phyloP scores from a whole-genome alignment of 768 basidiomycete genomes.

The Leccinum rimulosum region DNA sequence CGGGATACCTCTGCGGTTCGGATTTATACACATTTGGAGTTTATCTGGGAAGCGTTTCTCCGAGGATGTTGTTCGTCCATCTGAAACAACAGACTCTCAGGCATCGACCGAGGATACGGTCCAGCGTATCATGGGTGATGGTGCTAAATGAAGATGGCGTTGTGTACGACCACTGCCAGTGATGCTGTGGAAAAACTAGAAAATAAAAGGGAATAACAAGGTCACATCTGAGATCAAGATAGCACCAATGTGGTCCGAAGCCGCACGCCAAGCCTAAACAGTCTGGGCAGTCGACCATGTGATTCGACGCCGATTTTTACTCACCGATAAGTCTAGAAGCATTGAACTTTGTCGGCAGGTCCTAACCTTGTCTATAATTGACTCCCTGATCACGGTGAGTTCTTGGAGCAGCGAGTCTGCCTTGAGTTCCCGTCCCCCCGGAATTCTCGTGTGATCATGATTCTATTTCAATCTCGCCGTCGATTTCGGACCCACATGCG shows the following conservation, averaged over 20 bases:
- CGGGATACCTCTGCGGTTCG: background rate
- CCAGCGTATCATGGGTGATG: background rate
- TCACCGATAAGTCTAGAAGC: slow-evolving; percentile 6
- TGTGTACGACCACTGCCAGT: background rate
- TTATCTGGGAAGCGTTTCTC: background rate
- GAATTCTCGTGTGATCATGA: background rate
- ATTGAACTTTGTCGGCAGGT: background rate
- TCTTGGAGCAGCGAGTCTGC: background rate
- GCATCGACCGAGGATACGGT: background rate
- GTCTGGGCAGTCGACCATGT: background rate
- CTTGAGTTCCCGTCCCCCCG: background rate
- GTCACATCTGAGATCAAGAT: background rate
- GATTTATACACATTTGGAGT: slow-evolving; percentile 11
- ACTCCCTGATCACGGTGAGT: background rate
- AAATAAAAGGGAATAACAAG: background rate
- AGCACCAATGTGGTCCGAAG: background rate
- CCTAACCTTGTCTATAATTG: background rate
- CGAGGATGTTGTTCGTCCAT: background rate
- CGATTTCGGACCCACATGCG: background rate
- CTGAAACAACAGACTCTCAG: slow-evolving; percentile 5
- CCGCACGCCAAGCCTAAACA: background rate
- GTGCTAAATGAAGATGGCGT: background rate
- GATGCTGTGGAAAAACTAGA: background rate
- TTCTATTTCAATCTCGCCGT: background rate
- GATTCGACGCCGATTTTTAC: slow-evolving; percentile 3